A percentile compares a stretch with the other conserved stretches of the same genome.
Conservation (phyloP, 2,329 filamentous ascomycete species). For the Microcera coccophila region DNA sequence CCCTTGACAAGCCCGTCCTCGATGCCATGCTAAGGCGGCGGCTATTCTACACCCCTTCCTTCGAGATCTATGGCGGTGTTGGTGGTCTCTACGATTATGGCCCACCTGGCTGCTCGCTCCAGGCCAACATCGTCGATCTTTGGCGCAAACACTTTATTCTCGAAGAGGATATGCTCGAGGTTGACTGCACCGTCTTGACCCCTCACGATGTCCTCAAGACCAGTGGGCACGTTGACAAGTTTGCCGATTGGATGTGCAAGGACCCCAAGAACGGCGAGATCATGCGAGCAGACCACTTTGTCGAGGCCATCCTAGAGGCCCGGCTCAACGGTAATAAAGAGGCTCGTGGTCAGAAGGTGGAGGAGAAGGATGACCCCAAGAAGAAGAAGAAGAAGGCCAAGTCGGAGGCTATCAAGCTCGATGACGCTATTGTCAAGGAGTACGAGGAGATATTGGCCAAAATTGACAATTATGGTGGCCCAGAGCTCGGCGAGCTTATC, state of each 20-base stretch:
- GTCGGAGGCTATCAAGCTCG: constrained; percentile 75
- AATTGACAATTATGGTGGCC: constrained; percentile 92
- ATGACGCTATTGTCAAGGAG: constrained; percentile 80
- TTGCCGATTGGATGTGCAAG: constrained; percentile 99
- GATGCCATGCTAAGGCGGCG: constrained; percentile 84
- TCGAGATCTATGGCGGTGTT: constrained; percentile 91
- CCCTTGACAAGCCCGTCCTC: constrained; percentile 76
- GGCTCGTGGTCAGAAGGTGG: constrained; percentile 77
- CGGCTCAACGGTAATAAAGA: constrained; percentile 88
- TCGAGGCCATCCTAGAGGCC: constrained; percentile 87
- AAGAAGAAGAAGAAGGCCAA: constrained; percentile 91
- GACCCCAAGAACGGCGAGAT: constrained; percentile 97
- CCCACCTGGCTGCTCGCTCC: constrained; percentile 79
- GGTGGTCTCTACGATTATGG: constrained; percentile 91
- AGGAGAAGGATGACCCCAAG: constrained; percentile 65
- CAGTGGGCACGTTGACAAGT: constrained; percentile 94
- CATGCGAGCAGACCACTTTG: constrained; percentile 90
- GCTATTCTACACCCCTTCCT: constrained; percentile 91
- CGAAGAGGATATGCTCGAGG: constrained; percentile 91
- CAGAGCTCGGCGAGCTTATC: constrained; percentile 83
- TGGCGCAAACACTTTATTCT: constrained; percentile 94
- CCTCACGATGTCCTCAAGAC: constrained; percentile 94
- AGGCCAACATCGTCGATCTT: constrained; percentile 80
- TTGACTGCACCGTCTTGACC: constrained; percentile 91
- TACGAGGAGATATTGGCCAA: constrained; percentile 87